Base-by-base conservation (phyloP, 345 rosid species). In the Acer campestre region DNA sequence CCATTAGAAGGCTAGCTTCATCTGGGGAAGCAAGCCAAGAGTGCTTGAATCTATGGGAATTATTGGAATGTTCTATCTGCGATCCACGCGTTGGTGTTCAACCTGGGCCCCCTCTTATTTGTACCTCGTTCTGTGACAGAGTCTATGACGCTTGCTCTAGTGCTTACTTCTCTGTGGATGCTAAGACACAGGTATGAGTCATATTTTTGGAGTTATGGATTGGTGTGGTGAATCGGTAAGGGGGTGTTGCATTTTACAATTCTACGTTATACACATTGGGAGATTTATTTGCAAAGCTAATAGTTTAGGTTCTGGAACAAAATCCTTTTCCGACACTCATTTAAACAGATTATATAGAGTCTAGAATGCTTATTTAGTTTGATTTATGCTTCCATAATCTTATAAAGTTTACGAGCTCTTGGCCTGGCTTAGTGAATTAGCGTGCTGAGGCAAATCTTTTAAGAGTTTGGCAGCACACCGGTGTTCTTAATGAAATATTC, bases 61-160 rank as follows among this genome's bases (percentile, higher is more conserved):
- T 90, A 75, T 76, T 94, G 88, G 99, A 97, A 85, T 97, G 98
- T 78, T 93, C 99, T n/a, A 88, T 94, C 67, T 97, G 99, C 25
- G 97, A 97, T 77, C 99, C 98, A 0, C 82, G 42, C 13, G 81
- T 94, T 59, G 99, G 99, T 31, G 83, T 88, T 73, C 91, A 87
- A 82, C 96, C 94, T 6, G 99, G 98, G 70, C 92, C 92, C 80
- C 98, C 98, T 6, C 89, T 88, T 20, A 81, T 97, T 38, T 97
- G 99, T 40, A 71, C 84, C 49, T 91, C 94, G 3, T 90, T 94
- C 56, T 97, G 98, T 86, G 87, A 93, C 59, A 80, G 82, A 84
- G 94, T 91, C 71, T 91, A 88, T 70, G 79, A 89, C 82, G 94
- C 96, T 75, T 97, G 99, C 82, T 82, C 86, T 38, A 80, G 76